These are phyloP conservation scores for Isatis tinctoria DNA, from an alignment of 345 rosid species.

Conservation along the genomic window DNA sequence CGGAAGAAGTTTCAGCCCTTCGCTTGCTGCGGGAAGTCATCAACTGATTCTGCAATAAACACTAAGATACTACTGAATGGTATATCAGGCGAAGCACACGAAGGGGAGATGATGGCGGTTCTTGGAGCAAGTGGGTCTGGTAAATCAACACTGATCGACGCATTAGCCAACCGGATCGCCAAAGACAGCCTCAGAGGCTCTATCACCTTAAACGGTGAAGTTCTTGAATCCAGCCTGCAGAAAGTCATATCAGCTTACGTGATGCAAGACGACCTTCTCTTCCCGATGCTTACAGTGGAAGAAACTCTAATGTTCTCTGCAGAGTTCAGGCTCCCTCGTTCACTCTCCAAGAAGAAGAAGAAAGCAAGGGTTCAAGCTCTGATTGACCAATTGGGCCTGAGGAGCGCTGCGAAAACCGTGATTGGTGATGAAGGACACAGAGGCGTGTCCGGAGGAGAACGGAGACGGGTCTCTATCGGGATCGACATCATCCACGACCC, in stretches of 20 bases:
- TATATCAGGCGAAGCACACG: constrained; percentile 60
- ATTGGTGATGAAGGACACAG: constrained; percentile 96
- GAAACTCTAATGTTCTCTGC: constrained; percentile 95
- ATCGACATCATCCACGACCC: constrained; percentile 82
- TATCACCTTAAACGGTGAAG: constrained; percentile 71
- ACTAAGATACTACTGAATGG: constrained; percentile 49
- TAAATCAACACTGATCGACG: constrained; percentile 86
- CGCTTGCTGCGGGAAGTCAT: constrained; percentile 29
- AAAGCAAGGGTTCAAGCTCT: constrained; percentile 73
- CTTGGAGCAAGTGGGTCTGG: constrained; percentile 96
- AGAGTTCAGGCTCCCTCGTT: constrained; percentile 88
- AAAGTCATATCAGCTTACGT: constrained; percentile 93
- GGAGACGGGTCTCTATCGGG: constrained; percentile 86
- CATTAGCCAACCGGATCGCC: constrained; percentile 73
- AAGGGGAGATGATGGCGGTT: constrained; percentile 90
- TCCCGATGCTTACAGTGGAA: constrained; percentile 91
- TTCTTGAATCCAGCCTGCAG: constrained; percentile 61
- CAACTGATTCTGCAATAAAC: constrained; percentile 2
- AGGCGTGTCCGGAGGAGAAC: constrained; percentile 91
- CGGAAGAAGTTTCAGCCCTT: constrained; percentile 34
- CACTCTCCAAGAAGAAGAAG: constrained; percentile 69
- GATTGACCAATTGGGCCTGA: constrained; percentile 73
- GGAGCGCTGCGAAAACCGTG: constrained; percentile 75
- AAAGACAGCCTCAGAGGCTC: constrained; percentile 75
- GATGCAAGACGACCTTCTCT: constrained; percentile 91